phyloP scores from a whole-genome alignment of 2,329 filamentous ascomycete species.

The Verruconis gallopava region DNA sequence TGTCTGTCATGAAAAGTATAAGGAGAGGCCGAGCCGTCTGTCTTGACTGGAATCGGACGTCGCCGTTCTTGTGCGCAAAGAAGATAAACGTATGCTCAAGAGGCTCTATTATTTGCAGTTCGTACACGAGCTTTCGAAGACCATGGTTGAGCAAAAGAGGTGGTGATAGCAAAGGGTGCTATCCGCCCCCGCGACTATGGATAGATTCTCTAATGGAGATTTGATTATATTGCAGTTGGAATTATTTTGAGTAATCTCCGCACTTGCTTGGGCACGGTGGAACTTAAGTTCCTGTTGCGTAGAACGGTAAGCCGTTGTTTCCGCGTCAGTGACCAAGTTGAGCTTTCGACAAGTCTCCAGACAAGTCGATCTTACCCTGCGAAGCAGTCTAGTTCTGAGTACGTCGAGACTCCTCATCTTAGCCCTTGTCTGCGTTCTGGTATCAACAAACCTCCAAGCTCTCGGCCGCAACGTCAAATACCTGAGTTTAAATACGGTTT shows the following conservation, averaged over 20 bases:
- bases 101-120: too few relatives aligned
- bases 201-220: too few relatives aligned
- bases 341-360: not conserved
- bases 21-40: not conserved
- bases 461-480: not conserved
- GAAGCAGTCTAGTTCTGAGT: not conserved
- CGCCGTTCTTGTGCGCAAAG: not conserved
- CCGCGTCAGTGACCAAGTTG: too few relatives aligned
- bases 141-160: too few relatives aligned
- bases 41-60: not conserved
- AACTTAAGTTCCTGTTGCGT: not conserved
- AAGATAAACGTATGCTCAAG: not conserved
- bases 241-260: too few relatives aligned
- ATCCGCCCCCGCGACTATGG: too few relatives aligned
- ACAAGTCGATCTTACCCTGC: not conserved
- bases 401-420: not conserved
- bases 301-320: slow-evolving; percentile 1
- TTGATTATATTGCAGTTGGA: too few relatives aligned
- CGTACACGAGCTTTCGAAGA: too few relatives aligned
- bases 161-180: too few relatives aligned
- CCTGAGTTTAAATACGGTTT: not conserved
- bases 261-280: too few relatives aligned
- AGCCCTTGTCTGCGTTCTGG: not conserved
- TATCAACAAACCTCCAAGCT: not conserved
- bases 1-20: not conserved